Conservation (phyloP, 148 eudicot species). For the Pharnaceum exiguum region DNA sequence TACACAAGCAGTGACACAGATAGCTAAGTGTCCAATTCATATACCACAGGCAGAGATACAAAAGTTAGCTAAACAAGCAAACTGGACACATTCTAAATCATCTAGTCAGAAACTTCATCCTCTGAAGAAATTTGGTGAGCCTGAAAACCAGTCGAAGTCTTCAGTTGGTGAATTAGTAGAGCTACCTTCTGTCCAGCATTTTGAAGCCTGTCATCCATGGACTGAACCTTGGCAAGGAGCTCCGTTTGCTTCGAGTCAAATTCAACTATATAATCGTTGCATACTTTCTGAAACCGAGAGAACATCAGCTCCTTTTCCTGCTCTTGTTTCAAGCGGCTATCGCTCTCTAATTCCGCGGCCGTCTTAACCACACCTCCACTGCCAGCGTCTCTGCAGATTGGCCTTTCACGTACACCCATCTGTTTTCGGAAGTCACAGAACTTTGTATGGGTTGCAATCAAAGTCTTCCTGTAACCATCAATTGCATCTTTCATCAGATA, state of each 20-base stretch:
- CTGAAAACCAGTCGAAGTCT: too few species aligned
- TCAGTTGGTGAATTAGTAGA: too few species aligned
- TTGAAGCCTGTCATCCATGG: slow-evolving; percentile 32
- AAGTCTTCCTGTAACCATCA: slow-evolving; percentile 65
- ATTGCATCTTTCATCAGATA: slow-evolving; percentile 56
- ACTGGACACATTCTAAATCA: too few species aligned
- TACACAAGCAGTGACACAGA: too few species aligned
- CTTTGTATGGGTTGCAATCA: slow-evolving; percentile 45
- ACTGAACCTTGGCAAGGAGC: slow-evolving; percentile 17
- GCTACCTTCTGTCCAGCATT: slow-evolving; percentile 31
- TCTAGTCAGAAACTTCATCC: too few species aligned
- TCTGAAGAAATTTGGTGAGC: too few species aligned
- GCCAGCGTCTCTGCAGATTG: slow-evolving; percentile 82
- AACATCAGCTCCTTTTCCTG: slow-evolving; percentile 46
- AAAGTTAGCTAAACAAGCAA: too few species aligned
- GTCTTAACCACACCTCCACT: slow-evolving; percentile 76
- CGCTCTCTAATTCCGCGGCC: slow-evolving; percentile 56
- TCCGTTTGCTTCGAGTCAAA: slow-evolving; percentile 20
- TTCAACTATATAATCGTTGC: slow-evolving; percentile 17
- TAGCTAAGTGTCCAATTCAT: too few species aligned
- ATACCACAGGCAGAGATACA: too few species aligned
- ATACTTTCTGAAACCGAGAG: slow-evolving; percentile 18
- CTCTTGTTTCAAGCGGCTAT: slow-evolving; percentile 39
- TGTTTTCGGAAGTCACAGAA: slow-evolving; percentile 59
- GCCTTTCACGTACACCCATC: slow-evolving; percentile 49